Evolutionary conservation across 371 early-diverging fungal species (phyloP).

Genomic region (Circinella minor): DNA sequence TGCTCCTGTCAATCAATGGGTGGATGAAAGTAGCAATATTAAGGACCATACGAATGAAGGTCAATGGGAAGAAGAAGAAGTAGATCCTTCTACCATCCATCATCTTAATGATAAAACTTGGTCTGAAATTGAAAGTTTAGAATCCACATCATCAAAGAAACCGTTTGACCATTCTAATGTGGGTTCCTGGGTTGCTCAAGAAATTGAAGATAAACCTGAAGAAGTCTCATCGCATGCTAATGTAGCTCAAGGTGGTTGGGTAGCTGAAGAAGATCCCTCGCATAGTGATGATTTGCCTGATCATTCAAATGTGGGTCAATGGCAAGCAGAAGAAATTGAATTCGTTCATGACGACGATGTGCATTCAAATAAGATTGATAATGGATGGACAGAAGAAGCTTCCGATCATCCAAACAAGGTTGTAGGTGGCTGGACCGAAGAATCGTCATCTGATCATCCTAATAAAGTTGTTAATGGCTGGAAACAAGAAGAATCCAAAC

Average conservation of each 20-base stretch:
- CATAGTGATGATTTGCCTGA: conserved; percentile 10
- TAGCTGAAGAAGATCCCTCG: not conserved
- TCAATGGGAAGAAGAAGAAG: conserved; percentile 21
- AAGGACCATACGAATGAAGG: conserved; percentile 23
- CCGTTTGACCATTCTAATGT: conserved; percentile 10
- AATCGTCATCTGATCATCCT: not conserved
- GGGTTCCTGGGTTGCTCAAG: conserved; percentile 11
- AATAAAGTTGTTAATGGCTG: not conserved
- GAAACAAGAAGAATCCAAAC: not conserved
- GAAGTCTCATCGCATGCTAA: not conserved
- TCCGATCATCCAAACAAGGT: not conserved
- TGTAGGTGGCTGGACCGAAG: not conserved
- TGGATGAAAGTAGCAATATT: conserved; percentile 6
- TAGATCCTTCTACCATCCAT: not conserved
- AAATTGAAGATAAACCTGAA: conserved; percentile 15
- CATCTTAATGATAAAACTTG: not conserved
- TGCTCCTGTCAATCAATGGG: conserved; percentile 13
- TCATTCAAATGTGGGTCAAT: conserved; percentile 15
- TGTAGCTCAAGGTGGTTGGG: not conserved
- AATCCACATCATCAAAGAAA: not conserved
- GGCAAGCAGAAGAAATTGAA: conserved; percentile 18
- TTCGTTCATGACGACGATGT: not conserved
- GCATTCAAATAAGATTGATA: not conserved
- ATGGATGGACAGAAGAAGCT: not conserved
- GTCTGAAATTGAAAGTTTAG: not conserved